phyloP scores from a whole-genome alignment of 2,329 filamentous ascomycete genomes.

The Fonsecaea multimorphosa region DNA sequence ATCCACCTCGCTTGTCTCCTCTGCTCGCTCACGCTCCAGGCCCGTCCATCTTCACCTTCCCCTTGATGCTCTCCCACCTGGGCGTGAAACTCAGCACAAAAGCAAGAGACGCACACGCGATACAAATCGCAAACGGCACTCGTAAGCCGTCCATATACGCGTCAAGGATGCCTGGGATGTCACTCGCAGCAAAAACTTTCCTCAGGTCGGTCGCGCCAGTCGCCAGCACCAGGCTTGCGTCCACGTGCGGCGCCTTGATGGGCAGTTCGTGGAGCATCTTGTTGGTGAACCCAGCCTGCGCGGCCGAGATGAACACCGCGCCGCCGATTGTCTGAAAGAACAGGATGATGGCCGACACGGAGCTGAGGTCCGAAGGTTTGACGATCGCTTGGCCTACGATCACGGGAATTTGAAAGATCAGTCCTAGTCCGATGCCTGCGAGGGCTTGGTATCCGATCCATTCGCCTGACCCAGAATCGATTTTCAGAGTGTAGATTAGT shows the following conservation, averaged over 20 bases:
- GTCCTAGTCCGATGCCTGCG: constrained; percentile 42
- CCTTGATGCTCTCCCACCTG: constrained; percentile 39
- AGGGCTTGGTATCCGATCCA: constrained; percentile 51
- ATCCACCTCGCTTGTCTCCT: background rate
- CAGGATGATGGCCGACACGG: constrained; percentile 40
- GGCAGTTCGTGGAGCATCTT: constrained; percentile 40
- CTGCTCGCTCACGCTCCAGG: constrained; percentile 14
- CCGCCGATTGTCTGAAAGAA: constrained; percentile 45
- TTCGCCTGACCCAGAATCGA: constrained; percentile 39
- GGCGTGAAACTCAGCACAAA: constrained; percentile 35
- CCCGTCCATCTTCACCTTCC: constrained; percentile 36
- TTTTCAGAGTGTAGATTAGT: constrained; percentile 46
- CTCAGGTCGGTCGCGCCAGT: constrained; percentile 45
- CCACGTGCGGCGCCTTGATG: constrained; percentile 39
- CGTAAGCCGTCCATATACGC: constrained; percentile 46
- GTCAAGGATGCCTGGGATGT: constrained; percentile 41
- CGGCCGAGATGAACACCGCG: constrained; percentile 44
- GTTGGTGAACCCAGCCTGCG: constrained; percentile 46
- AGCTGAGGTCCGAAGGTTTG: constrained; percentile 41
- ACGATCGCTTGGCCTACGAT: constrained; percentile 41
- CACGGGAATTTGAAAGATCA: constrained; percentile 43
- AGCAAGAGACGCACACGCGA: constrained; percentile 35
- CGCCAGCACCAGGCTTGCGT: constrained; percentile 39
- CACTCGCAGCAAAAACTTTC: constrained; percentile 38
- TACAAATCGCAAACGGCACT: constrained; percentile 37